phyloP scores from a whole-genome alignment of 2,329 filamentous ascomycete genomes.

The Fusarium sp. region DNA sequence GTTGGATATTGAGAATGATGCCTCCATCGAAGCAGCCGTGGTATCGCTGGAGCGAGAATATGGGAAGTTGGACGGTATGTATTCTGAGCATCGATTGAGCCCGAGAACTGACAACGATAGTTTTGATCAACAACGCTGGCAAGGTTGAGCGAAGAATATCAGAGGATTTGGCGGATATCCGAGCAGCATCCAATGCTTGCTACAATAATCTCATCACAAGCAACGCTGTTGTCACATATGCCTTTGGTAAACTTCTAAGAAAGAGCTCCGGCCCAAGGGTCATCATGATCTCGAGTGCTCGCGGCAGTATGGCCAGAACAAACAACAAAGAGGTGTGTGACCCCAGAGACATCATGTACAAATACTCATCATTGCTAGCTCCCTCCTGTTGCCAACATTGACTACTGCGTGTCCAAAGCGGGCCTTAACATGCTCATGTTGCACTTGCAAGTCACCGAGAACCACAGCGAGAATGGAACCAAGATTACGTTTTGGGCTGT shows the following conservation, averaged over 20 bases:
- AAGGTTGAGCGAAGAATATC: neutral
- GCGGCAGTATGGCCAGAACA: conserved; percentile 6
- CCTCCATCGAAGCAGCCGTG: neutral
- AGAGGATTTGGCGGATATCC: neutral
- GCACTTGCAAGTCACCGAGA: neutral
- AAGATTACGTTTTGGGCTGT: conserved; percentile 9
- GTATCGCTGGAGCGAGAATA: neutral
- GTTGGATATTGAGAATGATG: conserved; percentile 5
- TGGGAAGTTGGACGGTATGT: neutral
- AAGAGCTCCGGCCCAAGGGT: conserved; percentile 4
- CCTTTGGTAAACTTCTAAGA: neutral
- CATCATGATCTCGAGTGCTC: conserved; percentile 22
- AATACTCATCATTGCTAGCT: neutral
- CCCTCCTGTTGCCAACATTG: conserved; percentile 7
- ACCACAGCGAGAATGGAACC: neutral
- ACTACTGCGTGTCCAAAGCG: conserved; percentile 14
- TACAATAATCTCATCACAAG: conserved; percentile 17
- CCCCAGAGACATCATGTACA: fast-evolving
- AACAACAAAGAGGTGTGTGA: neutral
- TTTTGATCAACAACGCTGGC: conserved; percentile 10
- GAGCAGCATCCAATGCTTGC: conserved; percentile 2
- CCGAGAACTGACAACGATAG: neutral
- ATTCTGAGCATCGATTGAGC: fast-evolving
- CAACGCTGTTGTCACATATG: neutral
- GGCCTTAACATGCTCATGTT: conserved; percentile 13